Base-by-base conservation (phyloP, 1,284 basidiomycete genomes). In the Austroboletus novae-zelandiae region DNA sequence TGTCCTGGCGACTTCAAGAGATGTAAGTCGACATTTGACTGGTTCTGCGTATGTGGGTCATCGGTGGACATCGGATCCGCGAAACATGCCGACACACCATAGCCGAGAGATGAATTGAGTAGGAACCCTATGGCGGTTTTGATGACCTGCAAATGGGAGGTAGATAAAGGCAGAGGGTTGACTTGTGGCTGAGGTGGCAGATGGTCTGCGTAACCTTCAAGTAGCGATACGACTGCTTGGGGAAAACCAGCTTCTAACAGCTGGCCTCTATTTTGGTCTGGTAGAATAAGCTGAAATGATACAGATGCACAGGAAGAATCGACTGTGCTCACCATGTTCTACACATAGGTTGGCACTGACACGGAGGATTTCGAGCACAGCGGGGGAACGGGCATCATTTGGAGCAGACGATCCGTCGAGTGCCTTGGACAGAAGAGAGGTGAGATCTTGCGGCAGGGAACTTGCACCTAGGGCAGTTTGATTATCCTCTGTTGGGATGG, bases 111-210 rank as follows among this genome's bases (percentile, higher is more conserved):
- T 18, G 85, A 80, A 61, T 94, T 94, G 44, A 94, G 69, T 27
- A 94, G 73, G 8, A 88, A 85, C 4, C 91, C 92, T 49, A 92
- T 79, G 5, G 87, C 79, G 5, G 89, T 91, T 61, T 84, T 83
- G 46, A 92, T 74, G 51, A 93, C 74, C 61, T 80, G 86, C 36
- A 93, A 76, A 60, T 91, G 83, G 9, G 76, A 65, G 45, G 79
- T 71, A 40, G 80, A 73, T 23, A 88, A 68, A 18, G 78, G 70
- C 15, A 81, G 64, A 15, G 81, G 80, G 40, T 67, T 67, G 27
- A 60, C 44, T 40, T 69, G 66, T 0, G 73, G 70, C 13, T 69
- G 71, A 23, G 74, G 59, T 11, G 77, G 74, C 20, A 85, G 67
- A 14, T 69, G 67, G 34, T 84, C 82, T 30, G 75, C 74, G 61